Evolutionary conservation across 805 yeast species (phyloP).

Genomic region (Lipomyces starkeyi): DNA sequence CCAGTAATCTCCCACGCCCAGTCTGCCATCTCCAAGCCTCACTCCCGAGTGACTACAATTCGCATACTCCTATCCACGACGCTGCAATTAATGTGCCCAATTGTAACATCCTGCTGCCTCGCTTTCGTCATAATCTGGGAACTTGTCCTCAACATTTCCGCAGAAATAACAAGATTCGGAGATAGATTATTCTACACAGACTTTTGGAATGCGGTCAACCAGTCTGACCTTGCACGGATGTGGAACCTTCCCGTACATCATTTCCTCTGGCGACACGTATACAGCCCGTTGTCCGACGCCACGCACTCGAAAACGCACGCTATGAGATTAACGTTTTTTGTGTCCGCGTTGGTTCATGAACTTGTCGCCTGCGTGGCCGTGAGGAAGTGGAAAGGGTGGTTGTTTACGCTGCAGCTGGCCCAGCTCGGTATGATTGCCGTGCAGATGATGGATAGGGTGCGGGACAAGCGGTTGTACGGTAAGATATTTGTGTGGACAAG

Average conservation of each 20-base stretch:
- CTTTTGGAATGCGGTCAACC: conserved; percentile 20
- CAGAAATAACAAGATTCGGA: conserved; percentile 20
- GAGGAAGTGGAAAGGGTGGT: conserved; percentile 12
- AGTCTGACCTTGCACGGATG: conserved; percentile 15
- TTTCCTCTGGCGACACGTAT: conserved; percentile 22
- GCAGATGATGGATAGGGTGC: conserved; percentile 8
- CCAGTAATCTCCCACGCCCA: conserved; percentile 14
- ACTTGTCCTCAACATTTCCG: conserved; percentile 16
- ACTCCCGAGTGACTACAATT: background rate
- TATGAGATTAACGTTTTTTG: conserved; percentile 11
- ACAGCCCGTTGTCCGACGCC: conserved; percentile 9
- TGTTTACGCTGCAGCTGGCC: conserved; percentile 12
- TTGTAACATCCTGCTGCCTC: conserved; percentile 2
- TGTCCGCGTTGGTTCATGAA: conserved; percentile 20
- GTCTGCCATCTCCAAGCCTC: background rate
- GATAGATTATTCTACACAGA: conserved; percentile 23
- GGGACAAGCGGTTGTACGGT: conserved; percentile 11
- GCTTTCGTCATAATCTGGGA: conserved; percentile 21
- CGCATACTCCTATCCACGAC: conserved; percentile 5
- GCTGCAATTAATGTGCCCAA: conserved; percentile 10
- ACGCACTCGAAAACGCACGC: conserved; percentile 12
- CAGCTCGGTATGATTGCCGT: conserved; percentile 16
- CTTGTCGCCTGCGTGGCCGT: conserved; percentile 13
- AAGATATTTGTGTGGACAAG: conserved; percentile 19
- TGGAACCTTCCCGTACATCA: conserved; percentile 26